phyloP scores from a whole-genome alignment of 2,329 filamentous ascomycete species.

The Scedosporium aurantiacum region DNA sequence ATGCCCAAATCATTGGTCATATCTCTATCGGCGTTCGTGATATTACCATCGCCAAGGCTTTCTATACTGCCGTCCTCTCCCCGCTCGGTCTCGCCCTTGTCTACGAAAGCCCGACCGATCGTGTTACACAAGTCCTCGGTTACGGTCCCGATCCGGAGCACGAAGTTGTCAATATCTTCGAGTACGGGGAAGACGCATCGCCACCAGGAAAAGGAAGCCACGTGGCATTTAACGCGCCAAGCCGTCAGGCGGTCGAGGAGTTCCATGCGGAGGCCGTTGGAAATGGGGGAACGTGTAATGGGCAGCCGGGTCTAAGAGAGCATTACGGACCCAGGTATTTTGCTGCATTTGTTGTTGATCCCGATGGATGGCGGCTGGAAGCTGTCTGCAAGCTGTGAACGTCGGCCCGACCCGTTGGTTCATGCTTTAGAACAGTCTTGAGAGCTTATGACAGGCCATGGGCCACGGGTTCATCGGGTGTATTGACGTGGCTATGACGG shows the following conservation, averaged over 20 bases:
- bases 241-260: constrained; percentile 16
- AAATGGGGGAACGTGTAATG: constrained; percentile 18
- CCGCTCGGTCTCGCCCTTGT: constrained; percentile 18
- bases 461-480: no score
- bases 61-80: constrained; percentile 18
- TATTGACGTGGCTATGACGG: no score
- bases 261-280: constrained; percentile 18
- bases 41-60: constrained; percentile 16
- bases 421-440: no score
- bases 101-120: constrained; percentile 15
- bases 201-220: constrained; percentile 19
- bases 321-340: constrained; percentile 21
- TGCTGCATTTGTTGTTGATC: constrained; percentile 22
- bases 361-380: constrained; percentile 22
- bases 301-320: constrained; percentile 18
- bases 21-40: constrained; percentile 15
- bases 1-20: constrained; percentile 12
- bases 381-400: constrained; percentile 14
- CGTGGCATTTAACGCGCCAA: constrained; percentile 22
- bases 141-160: constrained; percentile 17
- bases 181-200: constrained; percentile 13
- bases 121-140: constrained; percentile 15
- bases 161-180: constrained; percentile 20
- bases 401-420: not conserved
- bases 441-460: no score